Conservation (phyloP, 148 eudicot genomes). For the Selenicereus undatus region DNA sequence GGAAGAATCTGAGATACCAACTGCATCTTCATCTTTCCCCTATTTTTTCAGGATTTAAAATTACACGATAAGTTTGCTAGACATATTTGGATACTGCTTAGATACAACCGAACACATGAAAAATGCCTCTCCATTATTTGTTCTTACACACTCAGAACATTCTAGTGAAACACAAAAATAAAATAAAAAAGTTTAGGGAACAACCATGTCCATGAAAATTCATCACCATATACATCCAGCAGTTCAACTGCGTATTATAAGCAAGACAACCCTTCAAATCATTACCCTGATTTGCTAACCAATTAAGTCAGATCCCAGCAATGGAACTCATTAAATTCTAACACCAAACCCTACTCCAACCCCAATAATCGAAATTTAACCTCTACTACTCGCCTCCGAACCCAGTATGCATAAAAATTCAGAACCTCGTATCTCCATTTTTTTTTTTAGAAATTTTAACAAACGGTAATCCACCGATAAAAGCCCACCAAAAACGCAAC, state of each 20-base stretch:
- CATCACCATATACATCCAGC: background rate
- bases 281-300: background rate
- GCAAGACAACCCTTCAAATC: background rate
- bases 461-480: background rate
- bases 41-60: conserved; percentile 22
- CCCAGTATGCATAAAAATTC: background rate
- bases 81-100: background rate
- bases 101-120: background rate
- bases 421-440: background rate
- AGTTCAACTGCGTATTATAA: background rate
- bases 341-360: conserved; percentile 3
- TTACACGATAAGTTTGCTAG: background rate
- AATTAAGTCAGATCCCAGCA: background rate
- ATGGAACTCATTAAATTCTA: background rate
- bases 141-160: background rate
- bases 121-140: background rate
- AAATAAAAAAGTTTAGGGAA: background rate
- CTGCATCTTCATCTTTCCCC: conserved; percentile 44
- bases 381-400: background rate
- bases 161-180: background rate
- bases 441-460: background rate
- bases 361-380: background rate
- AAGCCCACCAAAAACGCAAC: background rate
- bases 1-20: conserved; percentile 44
- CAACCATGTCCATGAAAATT: background rate